Conservation (phyloP, 805 yeast genomes). For the Saturnispora hagleri region DNA sequence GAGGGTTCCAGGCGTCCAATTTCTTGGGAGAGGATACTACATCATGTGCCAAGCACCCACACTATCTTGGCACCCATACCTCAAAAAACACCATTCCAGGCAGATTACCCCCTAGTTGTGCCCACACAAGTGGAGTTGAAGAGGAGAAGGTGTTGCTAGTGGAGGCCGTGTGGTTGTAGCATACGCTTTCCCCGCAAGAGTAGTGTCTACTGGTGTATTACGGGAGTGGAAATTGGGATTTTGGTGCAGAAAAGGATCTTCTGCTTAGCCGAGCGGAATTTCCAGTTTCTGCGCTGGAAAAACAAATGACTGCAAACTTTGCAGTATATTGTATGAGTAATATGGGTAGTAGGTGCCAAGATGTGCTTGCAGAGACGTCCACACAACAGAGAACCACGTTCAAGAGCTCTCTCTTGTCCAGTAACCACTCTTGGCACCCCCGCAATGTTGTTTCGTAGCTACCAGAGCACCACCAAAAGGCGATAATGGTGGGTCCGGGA, state of each 20-base stretch:
- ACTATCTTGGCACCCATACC: neutral
- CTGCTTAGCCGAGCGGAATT: neutral
- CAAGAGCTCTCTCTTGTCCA: neutral
- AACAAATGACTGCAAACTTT: neutral
- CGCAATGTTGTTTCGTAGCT: neutral
- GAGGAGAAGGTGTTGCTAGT: neutral
- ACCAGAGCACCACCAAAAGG: neutral
- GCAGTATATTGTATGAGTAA: too few relatives aligned
- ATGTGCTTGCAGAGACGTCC: too few relatives aligned
- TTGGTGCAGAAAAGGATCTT: neutral
- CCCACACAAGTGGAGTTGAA: neutral
- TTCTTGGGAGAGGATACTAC: neutral
- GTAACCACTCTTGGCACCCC: neutral
- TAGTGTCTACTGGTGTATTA: neutral
- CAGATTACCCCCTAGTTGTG: neutral
- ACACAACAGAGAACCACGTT: too few relatives aligned
- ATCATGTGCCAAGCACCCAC: neutral
- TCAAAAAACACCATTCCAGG: neutral
- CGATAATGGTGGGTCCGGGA: neutral
- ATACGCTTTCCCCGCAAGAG: neutral
- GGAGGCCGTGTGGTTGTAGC: neutral
- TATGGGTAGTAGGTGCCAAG: too few relatives aligned
- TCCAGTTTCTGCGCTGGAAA: neutral
- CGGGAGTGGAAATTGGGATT: neutral
- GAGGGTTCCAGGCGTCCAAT: neutral